Evolutionary conservation across 2,329 filamentous ascomycete genomes (phyloP).

Genomic region (Volutella citrinella): DNA sequence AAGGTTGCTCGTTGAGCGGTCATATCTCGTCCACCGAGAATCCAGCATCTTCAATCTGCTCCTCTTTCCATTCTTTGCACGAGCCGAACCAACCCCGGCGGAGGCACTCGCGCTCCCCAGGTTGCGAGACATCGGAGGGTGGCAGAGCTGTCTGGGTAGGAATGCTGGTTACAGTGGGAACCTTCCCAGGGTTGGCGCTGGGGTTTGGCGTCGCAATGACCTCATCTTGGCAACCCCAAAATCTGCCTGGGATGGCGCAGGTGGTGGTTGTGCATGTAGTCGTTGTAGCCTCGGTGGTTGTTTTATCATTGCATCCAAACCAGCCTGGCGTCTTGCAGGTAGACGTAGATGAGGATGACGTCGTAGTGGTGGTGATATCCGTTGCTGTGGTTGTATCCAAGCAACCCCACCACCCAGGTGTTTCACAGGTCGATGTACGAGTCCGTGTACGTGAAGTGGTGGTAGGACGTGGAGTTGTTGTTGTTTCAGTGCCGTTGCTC

Average conservation of each 20-base stretch:
- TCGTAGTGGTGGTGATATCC: conserved; percentile 36
- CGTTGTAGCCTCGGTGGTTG: conserved; percentile 31
- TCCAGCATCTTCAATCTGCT: conserved; percentile 18
- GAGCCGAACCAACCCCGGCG: conserved; percentile 39
- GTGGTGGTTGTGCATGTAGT: conserved; percentile 27
- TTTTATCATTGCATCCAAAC: conserved; percentile 61
- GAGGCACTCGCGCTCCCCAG: conserved; percentile 31
- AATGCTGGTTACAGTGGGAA: conserved; percentile 26
- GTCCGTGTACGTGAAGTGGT: conserved; percentile 67
- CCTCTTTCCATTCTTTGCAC: conserved; percentile 38
- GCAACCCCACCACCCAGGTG: conserved; percentile 89
- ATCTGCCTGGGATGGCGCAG: conserved; percentile 51
- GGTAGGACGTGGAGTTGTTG: conserved; percentile 57
- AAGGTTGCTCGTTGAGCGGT: no score
- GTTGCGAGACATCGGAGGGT: conserved; percentile 19
- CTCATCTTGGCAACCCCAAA: conserved; percentile 55
- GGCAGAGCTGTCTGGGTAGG: conserved; percentile 29
- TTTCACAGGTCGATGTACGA: conserved; percentile 82
- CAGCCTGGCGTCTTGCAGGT: conserved; percentile 63
- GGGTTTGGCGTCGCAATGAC: conserved; percentile 25
- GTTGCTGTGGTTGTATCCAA: conserved; percentile 61
- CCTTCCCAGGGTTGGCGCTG: conserved; percentile 32
- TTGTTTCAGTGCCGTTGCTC: conserved; percentile 81
- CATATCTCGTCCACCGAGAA: conserved; percentile 33
- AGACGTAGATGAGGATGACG: conserved; percentile 47